These are phyloP conservation scores for Metschnikowia santaceciliae DNA, from an alignment of 805 yeast genomes.

Conservation along the genomic window DNA sequence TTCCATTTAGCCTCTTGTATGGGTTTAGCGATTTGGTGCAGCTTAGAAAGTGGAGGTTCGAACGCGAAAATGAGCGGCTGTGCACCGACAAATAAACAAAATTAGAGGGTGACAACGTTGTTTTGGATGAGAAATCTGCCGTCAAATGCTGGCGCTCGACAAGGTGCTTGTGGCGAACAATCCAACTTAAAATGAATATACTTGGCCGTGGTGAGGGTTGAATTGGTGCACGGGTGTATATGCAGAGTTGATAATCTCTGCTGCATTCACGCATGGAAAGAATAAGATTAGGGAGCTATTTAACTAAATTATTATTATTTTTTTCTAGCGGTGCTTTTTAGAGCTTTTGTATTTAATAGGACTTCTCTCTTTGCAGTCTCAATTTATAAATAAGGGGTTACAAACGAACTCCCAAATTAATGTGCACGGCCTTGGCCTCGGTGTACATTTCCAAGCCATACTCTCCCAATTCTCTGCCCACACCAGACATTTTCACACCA, in stretches of 20 bases:
- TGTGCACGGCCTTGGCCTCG: conserved; percentile 72
- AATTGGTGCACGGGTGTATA: conserved; percentile 1
- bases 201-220: conserved; percentile 1
- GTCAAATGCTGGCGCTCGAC: not conserved
- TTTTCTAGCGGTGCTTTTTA: too few relatives aligned
- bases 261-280: not conserved
- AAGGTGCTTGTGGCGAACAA: not conserved
- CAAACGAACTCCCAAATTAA: conserved; percentile 50
- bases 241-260: not conserved
- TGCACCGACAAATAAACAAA: not conserved
- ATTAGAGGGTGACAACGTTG: not conserved
- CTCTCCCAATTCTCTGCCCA: conserved; percentile 78
- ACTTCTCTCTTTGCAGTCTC: too few relatives aligned
- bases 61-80: not conserved
- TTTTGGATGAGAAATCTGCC: not conserved
- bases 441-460: conserved; percentile 69
- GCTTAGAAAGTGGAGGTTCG: not conserved
- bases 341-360: too few relatives aligned
- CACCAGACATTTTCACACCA: conserved; percentile 74
- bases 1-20: not conserved
- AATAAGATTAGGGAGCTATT: too few relatives aligned
- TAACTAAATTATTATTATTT: too few relatives aligned
- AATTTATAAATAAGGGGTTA: conserved; percentile 11
- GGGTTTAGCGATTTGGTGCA: not conserved
- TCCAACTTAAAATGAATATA: not conserved